A percentile compares a stretch with the other conserved stretches of the same genome.
Conservation (phyloP, 805 yeast genomes). For the Zygoascus flipseniorum region DNA sequence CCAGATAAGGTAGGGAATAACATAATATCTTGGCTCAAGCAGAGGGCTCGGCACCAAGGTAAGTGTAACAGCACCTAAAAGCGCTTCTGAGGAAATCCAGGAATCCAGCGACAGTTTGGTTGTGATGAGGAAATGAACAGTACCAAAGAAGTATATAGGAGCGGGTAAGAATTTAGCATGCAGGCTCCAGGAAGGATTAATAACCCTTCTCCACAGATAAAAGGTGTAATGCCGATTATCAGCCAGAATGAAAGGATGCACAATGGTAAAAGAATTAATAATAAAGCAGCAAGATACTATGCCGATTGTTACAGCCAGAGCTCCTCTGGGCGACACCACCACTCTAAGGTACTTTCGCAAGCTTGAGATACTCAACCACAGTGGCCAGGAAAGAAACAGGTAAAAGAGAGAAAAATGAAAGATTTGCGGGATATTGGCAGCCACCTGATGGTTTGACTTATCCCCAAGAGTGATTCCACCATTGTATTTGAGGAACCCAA, state of each 20-base stretch:
- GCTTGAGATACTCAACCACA: slow-evolving; percentile 47
- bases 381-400: slow-evolving; percentile 59
- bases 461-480: slow-evolving; percentile 91
- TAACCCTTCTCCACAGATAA: slow-evolving; percentile 65
- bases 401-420: slow-evolving; percentile 68
- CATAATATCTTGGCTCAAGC: slow-evolving; percentile 89
- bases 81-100: slow-evolving; percentile 19
- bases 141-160: slow-evolving; percentile 61
- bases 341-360: slow-evolving; percentile 17
- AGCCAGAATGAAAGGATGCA: slow-evolving; percentile 85
- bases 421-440: slow-evolving; percentile 69
- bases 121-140: slow-evolving; percentile 26
- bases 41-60: slow-evolving; percentile 85
- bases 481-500: slow-evolving; percentile 50
- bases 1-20: slow-evolving; percentile 71
- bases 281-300: neutral
- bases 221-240: slow-evolving; percentile 93
- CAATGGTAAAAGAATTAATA: slow-evolving; percentile 39
- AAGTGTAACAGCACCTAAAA: slow-evolving; percentile 39
- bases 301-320: neutral
- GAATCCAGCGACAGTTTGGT: slow-evolving; percentile 21
- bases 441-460: slow-evolving; percentile 69
- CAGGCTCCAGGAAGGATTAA: slow-evolving; percentile 32
- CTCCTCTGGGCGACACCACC: neutral
- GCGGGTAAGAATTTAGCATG: slow-evolving; percentile 40